phyloP scores from a whole-genome alignment of 257 asterid genomes.

The Galeopsis tetrahit region DNA sequence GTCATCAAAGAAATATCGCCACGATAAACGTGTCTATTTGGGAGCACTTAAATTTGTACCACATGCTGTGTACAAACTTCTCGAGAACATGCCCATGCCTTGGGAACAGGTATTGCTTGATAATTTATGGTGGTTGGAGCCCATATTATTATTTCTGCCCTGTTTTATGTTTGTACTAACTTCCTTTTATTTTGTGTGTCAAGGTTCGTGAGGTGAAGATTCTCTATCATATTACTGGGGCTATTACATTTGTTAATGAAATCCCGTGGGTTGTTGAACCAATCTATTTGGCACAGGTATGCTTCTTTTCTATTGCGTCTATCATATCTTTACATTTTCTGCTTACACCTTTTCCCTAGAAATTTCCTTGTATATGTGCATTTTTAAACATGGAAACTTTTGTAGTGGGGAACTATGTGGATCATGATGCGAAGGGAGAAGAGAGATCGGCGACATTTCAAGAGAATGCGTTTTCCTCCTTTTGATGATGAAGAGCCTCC shows the following conservation, averaged over 20 bases:
- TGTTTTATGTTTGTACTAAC: slow-evolving; percentile 31
- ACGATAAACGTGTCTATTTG: slow-evolving; percentile 93
- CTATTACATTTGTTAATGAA: slow-evolving; percentile 94
- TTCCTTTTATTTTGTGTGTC: slow-evolving; percentile 25
- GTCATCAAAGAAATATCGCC: slow-evolving; percentile 93
- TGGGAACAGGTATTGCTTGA: slow-evolving; percentile 87
- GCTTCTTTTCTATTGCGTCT: not conserved
- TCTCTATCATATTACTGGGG: slow-evolving; percentile 95
- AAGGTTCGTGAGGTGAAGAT: slow-evolving; percentile 97
- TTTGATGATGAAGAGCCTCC: slow-evolving; percentile 99
- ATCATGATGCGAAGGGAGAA: slow-evolving; percentile 99
- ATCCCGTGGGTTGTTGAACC: slow-evolving; percentile 99
- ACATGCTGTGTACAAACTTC: slow-evolving; percentile 96
- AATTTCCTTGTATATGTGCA: not conserved
- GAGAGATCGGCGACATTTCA: slow-evolving; percentile 96
- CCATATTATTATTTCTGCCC: not conserved
- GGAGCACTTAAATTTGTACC: slow-evolving; percentile 98
- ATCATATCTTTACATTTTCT: slow-evolving; percentile 1
- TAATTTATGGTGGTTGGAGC: not conserved
- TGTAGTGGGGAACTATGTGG: slow-evolving; percentile 99
- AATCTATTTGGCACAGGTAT: slow-evolving; percentile 96
- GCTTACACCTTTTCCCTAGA: not conserved
- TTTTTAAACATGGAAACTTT: slow-evolving; percentile 3
- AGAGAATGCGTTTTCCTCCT: slow-evolving; percentile 99
- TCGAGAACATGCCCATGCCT: slow-evolving; percentile 99